phyloP scores from a whole-genome alignment of 352 stramenopile species.

The Pythium coloratum region DNA sequence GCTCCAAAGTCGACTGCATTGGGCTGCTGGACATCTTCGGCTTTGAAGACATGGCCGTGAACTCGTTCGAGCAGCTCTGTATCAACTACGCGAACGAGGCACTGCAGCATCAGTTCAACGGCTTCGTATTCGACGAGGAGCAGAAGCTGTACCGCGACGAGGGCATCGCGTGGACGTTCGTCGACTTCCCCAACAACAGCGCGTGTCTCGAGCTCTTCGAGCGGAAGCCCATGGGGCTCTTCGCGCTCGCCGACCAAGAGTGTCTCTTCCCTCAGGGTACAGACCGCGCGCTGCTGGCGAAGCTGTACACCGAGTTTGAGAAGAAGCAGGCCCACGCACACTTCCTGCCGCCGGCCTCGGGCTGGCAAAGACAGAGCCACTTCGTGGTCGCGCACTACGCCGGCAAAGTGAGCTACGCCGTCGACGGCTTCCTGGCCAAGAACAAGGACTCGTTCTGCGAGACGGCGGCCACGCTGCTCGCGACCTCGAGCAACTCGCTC shows the following conservation, averaged over 20 bases:
- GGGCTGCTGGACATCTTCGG: conserved; percentile 88
- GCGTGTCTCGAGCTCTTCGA: conserved; percentile 83
- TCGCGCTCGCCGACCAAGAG: conserved; percentile 82
- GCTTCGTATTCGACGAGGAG: conserved; percentile 92
- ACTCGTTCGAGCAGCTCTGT: conserved; percentile 90
- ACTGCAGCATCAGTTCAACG: conserved; percentile 88
- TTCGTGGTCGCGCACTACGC: conserved; percentile 90
- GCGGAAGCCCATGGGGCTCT: conserved; percentile 70
- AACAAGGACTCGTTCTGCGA: conserved; percentile 90
- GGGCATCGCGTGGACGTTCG: conserved; percentile 69
- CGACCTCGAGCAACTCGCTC: conserved; percentile 56
- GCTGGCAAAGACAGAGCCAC: conserved; percentile 55
- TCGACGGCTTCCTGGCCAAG: conserved; percentile 86
- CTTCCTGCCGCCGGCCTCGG: conserved; percentile 43
- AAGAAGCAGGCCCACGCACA: conserved; percentile 56
- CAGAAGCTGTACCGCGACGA: conserved; percentile 78
- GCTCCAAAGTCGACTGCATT: conserved; percentile 52
- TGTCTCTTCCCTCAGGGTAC: conserved; percentile 79
- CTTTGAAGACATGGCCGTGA: conserved; percentile 85
- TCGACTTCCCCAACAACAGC: conserved; percentile 82
- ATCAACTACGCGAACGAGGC: conserved; percentile 91
- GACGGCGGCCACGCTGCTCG: conserved; percentile 54
- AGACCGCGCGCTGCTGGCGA: conserved; percentile 71
- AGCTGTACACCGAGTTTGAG: conserved; percentile 75
- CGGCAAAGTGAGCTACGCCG: conserved; percentile 74